Evolutionary conservation across 23 red algal species (phyloP), one percentile per base, ranked within the genome.

Genomic region (Gracilariopsis chorda): DNA sequence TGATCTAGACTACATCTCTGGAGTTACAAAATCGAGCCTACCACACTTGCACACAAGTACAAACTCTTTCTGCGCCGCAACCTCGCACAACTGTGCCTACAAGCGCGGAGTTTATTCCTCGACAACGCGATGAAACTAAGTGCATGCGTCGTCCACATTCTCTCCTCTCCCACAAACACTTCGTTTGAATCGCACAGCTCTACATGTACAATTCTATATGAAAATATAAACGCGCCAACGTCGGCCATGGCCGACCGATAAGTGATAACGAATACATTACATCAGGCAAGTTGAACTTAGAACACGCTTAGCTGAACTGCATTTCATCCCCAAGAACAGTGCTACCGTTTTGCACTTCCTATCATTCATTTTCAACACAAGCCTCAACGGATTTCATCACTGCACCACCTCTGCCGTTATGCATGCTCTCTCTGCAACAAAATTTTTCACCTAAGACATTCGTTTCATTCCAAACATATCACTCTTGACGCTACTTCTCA

Each of bases 341-440:
- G 13, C 57, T 24, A 76, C 88, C 25, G 55, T 93, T 14, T 77
- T 58, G 48, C 94, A 96, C 43, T 60, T 96, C 46, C 58, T 97
- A 10, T 90, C 95, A 7, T 92, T 97, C 59, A 52, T 97, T 11
- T 25, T 97, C 19, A 97, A 97, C 44, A 85, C 90, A 0, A 83
- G 93, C 29, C 90, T 97, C 39, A 94, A 97, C 77, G 95, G 95
- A 34, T 89, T 80, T 47, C 88, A 80, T 47, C 70, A 92, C 28
- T 40, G 39, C 16, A 56, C 60, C 40, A 32, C 72, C 48, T 74
- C 46, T 30, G 56, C 75, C 2, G 68, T 64, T 51, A 51, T 83
- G 29, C 63, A 61, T 40, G 82, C 52, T 45, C 75, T 78, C 16
- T 51, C 69, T 20, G 69, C 43, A 92, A 85, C 40, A 75, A 81